Base-by-base conservation (phyloP, 2,329 filamentous ascomycete species). In the Talaromyces sp. region DNA sequence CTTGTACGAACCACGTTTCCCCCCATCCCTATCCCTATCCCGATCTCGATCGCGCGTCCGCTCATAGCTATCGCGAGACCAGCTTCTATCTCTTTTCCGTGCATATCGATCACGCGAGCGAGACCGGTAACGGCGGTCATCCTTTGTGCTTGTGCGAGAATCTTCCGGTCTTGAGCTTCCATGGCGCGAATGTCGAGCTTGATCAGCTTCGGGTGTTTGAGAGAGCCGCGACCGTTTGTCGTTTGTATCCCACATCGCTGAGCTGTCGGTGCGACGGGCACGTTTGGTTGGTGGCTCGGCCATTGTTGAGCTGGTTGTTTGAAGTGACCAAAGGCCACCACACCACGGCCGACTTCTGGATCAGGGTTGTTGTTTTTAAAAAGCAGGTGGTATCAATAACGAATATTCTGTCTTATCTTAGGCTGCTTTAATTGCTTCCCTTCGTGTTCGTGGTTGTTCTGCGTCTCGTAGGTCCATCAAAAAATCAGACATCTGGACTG, bases 241-340 rank as follows among this genome's bases (percentile, higher is more conserved):
- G 61, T 77, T 75, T 65, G 74, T 72, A 68, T 90, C 87, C 85
- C 86, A 87, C 83, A 86, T 87, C 61, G 85, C 81, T 60, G 83
- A 84, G 75, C 84, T 86, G 70, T 89, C 87, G n/a, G 81, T 81
- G 58, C 81, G 77, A 66, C 82, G 80, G 22, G 81, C 74, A 60
- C 83, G 82, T 73, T 84, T 85, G 61, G 81, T 75, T 67, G 84
- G 79, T 69, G 81, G 82, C 70, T 86, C 84, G 27, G 83, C 76
- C 85, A 86, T 86, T 58, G 31, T 75, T 59, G 15, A 58, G 13
- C 60, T 58, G 38, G 54, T 65, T 51, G 63, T 60, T n/a, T 10
- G 8, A n/a, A 56, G 17, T 34, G 51, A 54, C 51, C 51, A 17
- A 31, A 25, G 22, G 61, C 61, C 51, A 54, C 51, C 17, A 54